These are phyloP conservation scores for Oxyria digyna DNA, from an alignment of 148 eudicot species.

Conservation along the genomic window DNA sequence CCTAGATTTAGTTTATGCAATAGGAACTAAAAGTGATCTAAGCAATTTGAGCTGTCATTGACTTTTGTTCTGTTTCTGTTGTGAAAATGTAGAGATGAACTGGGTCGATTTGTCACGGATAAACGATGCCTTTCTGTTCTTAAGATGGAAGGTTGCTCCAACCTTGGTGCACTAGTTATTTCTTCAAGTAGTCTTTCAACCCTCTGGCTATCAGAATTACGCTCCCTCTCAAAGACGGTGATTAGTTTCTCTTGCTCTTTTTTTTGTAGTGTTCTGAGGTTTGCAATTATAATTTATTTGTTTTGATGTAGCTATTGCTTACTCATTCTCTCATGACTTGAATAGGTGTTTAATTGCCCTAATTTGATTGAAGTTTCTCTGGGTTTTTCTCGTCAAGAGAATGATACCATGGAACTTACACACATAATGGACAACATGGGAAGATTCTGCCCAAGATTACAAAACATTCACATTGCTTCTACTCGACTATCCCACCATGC, in stretches of 20 bases:
- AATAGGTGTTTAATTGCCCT: slow-evolving; percentile 74
- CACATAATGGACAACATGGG: slow-evolving; percentile 59
- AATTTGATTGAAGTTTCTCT: slow-evolving; percentile 68
- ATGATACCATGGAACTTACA: slow-evolving; percentile 61
- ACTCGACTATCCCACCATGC: slow-evolving; percentile 53
- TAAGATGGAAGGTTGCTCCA: slow-evolving; percentile 84
- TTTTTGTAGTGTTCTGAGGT: background rate
- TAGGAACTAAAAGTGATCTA: too few species aligned
- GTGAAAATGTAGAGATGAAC: slow-evolving; percentile 59
- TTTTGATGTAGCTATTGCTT: background rate
- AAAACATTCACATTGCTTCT: slow-evolving; percentile 76
- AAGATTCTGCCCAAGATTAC: slow-evolving; percentile 67
- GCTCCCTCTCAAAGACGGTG: slow-evolving; percentile 79
- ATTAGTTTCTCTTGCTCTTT: slow-evolving; percentile 5
- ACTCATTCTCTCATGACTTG: background rate
- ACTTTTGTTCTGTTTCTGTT: background rate
- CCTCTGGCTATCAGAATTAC: slow-evolving; percentile 85
- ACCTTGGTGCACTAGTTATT: slow-evolving; percentile 52
- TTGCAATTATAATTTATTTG: slow-evolving; percentile 1
- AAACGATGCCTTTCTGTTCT: slow-evolving; percentile 63
- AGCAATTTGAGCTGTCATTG: too few species aligned
- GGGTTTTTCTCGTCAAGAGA: slow-evolving; percentile 60
- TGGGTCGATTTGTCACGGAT: slow-evolving; percentile 79
- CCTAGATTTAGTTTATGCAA: too few species aligned
- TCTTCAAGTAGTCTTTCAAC: slow-evolving; percentile 63